Conservation (phyloP, 1,284 basidiomycete species). For the Papiliotrema flavescens region DNA sequence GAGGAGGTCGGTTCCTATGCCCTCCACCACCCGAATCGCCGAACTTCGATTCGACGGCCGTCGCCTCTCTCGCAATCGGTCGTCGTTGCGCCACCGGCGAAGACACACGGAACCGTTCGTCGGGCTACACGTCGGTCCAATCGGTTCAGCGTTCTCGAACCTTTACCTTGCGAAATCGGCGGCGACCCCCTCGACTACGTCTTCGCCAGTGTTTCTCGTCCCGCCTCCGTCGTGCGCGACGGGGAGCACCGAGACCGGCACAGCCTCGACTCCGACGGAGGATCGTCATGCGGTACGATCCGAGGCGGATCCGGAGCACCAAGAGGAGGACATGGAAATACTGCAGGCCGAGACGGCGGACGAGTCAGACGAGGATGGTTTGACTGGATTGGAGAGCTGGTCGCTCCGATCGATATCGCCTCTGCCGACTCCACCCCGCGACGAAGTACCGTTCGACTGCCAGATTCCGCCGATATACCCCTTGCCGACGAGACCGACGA, state of each 20-base stretch:
- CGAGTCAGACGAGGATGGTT: slow-evolving; percentile 4
- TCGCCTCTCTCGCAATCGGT: background rate
- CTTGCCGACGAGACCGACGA: background rate
- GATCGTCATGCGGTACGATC: no score
- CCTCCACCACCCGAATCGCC: background rate
- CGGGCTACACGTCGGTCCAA: background rate
- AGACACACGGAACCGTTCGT: background rate
- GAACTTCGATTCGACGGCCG: background rate
- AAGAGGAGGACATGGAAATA: background rate
- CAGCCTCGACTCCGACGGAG: background rate
- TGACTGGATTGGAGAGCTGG: slow-evolving; percentile 6
- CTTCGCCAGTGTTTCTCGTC: background rate
- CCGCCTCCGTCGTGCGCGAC: background rate
- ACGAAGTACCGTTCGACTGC: background rate
- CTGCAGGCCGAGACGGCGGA: background rate
- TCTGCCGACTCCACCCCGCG: slow-evolving; percentile 1
- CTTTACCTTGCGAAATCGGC: slow-evolving; percentile 3
- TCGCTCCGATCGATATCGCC: slow-evolving; percentile 9
- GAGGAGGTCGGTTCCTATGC: background rate
- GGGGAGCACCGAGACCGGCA: background rate
- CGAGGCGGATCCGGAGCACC: no score
- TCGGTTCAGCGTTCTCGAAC: slow-evolving; percentile 8
- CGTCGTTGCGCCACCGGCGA: background rate
- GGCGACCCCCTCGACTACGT: slow-evolving; percentile 8
- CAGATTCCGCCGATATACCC: background rate